phyloP scores from a whole-genome alignment of 768 basidiomycete genomes.

The Tulasnella sp. region DNA sequence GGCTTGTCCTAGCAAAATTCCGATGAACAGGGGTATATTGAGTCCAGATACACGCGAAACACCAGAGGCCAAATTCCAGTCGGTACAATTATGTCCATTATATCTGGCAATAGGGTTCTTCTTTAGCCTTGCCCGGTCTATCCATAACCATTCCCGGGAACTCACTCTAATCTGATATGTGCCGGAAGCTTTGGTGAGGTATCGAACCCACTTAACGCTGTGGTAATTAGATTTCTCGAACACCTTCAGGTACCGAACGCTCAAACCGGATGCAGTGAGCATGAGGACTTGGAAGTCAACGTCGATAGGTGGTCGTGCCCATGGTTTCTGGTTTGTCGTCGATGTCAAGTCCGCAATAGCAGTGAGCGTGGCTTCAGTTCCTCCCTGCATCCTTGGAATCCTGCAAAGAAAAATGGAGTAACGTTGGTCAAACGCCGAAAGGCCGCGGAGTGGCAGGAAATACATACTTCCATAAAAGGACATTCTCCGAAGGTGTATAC shows the following conservation, averaged over 20 bases:
- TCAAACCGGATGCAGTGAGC: conserved; percentile 95
- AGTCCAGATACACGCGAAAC: conserved; percentile 3
- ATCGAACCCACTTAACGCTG: conserved; percentile 94
- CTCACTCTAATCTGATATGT: conserved; percentile 92
- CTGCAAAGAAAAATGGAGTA: conserved; percentile 48
- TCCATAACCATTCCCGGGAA: conserved; percentile 34
- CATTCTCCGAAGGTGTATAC: conserved; percentile 93
- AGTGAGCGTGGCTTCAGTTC: conserved; percentile 83
- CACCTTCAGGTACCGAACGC: conserved; percentile 96
- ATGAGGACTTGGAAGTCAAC: conserved; percentile 99
- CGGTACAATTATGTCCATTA: conserved; percentile 1
- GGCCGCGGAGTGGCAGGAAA: background rate
- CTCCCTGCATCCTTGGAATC: conserved; percentile 89
- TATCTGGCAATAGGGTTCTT: background rate
- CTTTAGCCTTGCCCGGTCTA: background rate
- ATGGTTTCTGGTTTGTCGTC: conserved; percentile 91
- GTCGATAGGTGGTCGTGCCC: conserved; percentile 97
- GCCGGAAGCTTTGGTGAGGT: conserved; percentile 91
- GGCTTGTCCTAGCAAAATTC: background rate
- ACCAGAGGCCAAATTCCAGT: background rate
- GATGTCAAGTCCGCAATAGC: conserved; percentile 82
- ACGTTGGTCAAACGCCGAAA: background rate
- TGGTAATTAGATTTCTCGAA: conserved; percentile 96
- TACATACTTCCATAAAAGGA: conserved; percentile 96
- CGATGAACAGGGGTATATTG: conserved; percentile 14